Evolutionary conservation across 768 basidiomycete species (phyloP).

Genomic region (Phlegmacium glaucopus): DNA sequence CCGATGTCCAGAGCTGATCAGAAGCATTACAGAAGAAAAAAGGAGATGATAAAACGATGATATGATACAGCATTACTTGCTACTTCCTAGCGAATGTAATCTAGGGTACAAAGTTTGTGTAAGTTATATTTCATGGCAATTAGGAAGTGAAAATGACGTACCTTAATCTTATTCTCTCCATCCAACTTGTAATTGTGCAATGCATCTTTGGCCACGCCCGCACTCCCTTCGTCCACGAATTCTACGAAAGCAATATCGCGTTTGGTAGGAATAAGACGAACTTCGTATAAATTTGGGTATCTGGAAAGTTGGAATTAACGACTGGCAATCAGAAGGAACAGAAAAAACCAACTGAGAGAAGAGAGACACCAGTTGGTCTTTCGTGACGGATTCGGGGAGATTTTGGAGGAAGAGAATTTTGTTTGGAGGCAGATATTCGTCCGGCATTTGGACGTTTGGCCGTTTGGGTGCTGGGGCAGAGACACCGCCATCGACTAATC

Average conservation of each 20-base stretch:
- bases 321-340: neutral
- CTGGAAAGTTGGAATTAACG: constrained; percentile 34
- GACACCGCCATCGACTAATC: constrained; percentile 68
- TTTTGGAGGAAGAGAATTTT: constrained; percentile 98
- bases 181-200: constrained; percentile 97
- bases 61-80: constrained; percentile 9
- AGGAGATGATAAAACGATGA: constrained; percentile 5
- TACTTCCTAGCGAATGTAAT: constrained; percentile 78
- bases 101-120: constrained; percentile 32
- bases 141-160: constrained; percentile 21
- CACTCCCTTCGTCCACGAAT: constrained; percentile 88
- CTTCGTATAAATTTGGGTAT: constrained; percentile 94
- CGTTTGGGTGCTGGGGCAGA: constrained; percentile 68
- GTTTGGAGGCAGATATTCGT: constrained; percentile 99
- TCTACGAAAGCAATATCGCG: constrained; percentile 99
- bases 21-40: no score
- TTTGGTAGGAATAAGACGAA: constrained; percentile 97
- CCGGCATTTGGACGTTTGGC: constrained; percentile 93
- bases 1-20: no score
- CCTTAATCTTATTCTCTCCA: constrained; percentile 99
- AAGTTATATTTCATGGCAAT: constrained; percentile 1
- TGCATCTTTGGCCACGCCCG: constrained; percentile 90
- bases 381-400: constrained; percentile 87
- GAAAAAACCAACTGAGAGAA: constrained; percentile 79
- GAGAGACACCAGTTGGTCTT: constrained; percentile 85